Base-by-base conservation (phyloP, 148 eudicot genomes). In the Vaccinium darrowii region DNA sequence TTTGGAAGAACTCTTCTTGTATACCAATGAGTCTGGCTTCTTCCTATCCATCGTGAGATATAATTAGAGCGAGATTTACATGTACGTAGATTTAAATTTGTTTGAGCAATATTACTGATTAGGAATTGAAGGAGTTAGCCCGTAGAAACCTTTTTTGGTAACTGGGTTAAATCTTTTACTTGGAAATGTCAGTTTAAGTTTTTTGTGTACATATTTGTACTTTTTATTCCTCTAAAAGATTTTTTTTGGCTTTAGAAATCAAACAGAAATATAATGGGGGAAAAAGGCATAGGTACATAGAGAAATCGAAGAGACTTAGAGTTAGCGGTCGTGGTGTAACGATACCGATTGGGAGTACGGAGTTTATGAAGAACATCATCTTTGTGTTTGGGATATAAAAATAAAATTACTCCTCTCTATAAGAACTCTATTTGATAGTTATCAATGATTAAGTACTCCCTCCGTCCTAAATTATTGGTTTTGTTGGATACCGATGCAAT, bases 1-100 rank as follows among this genome's bases (percentile, higher is more conserved):
- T 86, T 80, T 93, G 96, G 96, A 91, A 73, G 83, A 87, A 87
- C 47, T 91, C 93, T 81, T 71, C 91, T 14, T 93, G 96, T 78
- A 72, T 90, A 27, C 91, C 95, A 54, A 14, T 57, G 11, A 47
- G 15, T 36, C 47, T 92, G 49, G 33, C 87, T 39, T 77, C 82
- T 56, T 86, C 87, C 8, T 86, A 85, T 76, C 86, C 80, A 27
- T 86, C 57, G 2, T 84, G 78, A 62, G 14, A 4, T 30, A 65
- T 12, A 33, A 57, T 56, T 12, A 19, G 25, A 18, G 36, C 51
- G 63, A 23, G 12, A 58, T 60, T 5, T 10, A 43, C 43, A 72
- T 19, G 2, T 77, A 71, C n/a, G 33, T 43, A 39, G 23, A 82
- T 5, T 5, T 65, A 23, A 65, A 23, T 65, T 25, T 8, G 27